Conservation (phyloP, 2,329 filamentous ascomycete genomes). For the Ceratocystis papillata region DNA sequence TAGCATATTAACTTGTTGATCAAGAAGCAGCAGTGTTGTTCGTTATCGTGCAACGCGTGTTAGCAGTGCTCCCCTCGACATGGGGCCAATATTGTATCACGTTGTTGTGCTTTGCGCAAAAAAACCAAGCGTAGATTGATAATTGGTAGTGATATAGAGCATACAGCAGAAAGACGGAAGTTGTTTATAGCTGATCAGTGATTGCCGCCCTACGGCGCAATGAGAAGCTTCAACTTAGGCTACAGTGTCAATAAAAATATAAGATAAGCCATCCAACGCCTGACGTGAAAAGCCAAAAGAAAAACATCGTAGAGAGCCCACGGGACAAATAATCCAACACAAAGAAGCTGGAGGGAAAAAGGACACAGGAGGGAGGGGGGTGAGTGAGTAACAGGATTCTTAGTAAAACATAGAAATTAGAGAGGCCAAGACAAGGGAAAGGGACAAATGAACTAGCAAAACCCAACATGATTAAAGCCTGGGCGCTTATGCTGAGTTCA, state of each 20-base stretch:
- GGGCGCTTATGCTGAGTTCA: constrained; percentile 39
- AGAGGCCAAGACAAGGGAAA: neutral
- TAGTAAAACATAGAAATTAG: neutral
- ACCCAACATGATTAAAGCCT: neutral
- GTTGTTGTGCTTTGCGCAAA: neutral
- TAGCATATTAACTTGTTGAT: neutral
- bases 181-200: neutral
- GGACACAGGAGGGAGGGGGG: neutral
- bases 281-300: neutral
- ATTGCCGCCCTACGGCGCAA: too few species aligned
- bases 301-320: neutral
- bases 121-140: neutral
- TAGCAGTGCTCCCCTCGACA: neutral
- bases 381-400: neutral
- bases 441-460: neutral
- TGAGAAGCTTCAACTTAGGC: neutral
- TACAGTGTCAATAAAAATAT: neutral
- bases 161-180: neutral
- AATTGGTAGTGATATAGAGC: neutral
- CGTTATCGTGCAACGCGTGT: neutral
- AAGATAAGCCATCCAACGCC: constrained; percentile 6
- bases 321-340: neutral
- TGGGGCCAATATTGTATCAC: neutral
- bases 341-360: neutral
- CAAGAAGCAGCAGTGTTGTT: neutral